Conservation (phyloP, 225 moss, liverwort and hornwort species). For the Sphagnum tenellum region DNA sequence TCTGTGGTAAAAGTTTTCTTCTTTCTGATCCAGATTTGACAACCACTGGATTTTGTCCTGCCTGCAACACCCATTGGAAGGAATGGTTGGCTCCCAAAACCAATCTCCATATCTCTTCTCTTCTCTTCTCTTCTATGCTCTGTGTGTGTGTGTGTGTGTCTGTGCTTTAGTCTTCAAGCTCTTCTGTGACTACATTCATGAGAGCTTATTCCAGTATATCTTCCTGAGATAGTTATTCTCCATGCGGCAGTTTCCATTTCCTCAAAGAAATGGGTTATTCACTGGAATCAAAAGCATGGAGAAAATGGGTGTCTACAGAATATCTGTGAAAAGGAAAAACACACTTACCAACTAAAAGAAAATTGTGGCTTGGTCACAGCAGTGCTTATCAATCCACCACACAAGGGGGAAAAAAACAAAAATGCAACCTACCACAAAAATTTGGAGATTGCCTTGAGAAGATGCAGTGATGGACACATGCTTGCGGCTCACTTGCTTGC, state of each 20-base stretch:
- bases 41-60: conserved; percentile 73
- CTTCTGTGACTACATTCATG: no score
- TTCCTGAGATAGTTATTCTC: background rate
- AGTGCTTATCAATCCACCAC: background rate
- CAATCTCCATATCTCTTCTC: background rate
- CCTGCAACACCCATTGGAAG: conserved; percentile 19
- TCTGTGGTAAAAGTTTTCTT: conserved; percentile 41
- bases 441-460: conserved; percentile 36
- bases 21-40: conserved; percentile 35
- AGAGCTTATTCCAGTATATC: background rate
- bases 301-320: no score
- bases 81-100: background rate
- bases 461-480: conserved; percentile 51
- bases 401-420: no score
- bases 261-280: no score
- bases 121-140: background rate
- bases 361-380: background rate
- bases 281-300: no score
- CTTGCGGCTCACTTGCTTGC: conserved; percentile 79
- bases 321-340: no score
- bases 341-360: no score
- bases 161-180: background rate
- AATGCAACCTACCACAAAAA: conserved; percentile 41
- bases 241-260: no score
- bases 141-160: background rate